Percentiles rank a stretch among this genome's conserved stretches.
Conservation (phyloP, 805 yeast genomes). For the Cyberlindnera amylophila region DNA sequence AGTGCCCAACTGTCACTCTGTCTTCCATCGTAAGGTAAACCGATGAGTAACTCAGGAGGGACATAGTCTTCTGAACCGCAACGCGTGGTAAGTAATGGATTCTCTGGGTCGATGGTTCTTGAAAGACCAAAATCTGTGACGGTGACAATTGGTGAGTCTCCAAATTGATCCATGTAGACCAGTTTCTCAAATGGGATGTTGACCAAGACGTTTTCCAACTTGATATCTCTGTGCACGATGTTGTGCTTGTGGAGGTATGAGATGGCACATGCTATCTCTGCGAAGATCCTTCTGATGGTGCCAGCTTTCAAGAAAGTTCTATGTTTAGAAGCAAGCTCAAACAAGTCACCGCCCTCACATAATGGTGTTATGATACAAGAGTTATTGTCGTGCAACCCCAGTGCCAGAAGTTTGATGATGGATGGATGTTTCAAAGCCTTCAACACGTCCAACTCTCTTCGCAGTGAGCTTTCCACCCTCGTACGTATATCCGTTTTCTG, state of each 20-base stretch:
- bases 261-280: conserved; percentile 69
- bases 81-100: conserved; percentile 72
- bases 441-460: conserved; percentile 73
- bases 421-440: conserved; percentile 60
- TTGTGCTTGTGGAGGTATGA: conserved; percentile 61
- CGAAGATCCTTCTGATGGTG: conserved; percentile 53
- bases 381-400: conserved; percentile 27
- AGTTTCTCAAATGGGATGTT: conserved; percentile 36
- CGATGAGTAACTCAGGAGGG: conserved; percentile 89
- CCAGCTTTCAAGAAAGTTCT: conserved; percentile 40
- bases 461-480: conserved; percentile 56
- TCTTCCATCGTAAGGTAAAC: conserved; percentile 86
- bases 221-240: conserved; percentile 88
- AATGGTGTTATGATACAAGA: conserved; percentile 63
- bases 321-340: conserved; percentile 51
- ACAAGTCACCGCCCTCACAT: conserved; percentile 82
- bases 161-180: conserved; percentile 14
- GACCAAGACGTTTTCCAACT: conserved; percentile 77
- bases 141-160: conserved; percentile 41
- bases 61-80: conserved; percentile 98
- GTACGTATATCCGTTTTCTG: conserved; percentile 39
- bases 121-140: conserved; percentile 90
- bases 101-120: conserved; percentile 54
- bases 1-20: conserved; percentile 93
- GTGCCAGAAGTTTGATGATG: conserved; percentile 57